Evolutionary conservation across 2,329 filamentous ascomycete species (phyloP).

Genomic region (Stagonosporopsis cucurbitacearum): DNA sequence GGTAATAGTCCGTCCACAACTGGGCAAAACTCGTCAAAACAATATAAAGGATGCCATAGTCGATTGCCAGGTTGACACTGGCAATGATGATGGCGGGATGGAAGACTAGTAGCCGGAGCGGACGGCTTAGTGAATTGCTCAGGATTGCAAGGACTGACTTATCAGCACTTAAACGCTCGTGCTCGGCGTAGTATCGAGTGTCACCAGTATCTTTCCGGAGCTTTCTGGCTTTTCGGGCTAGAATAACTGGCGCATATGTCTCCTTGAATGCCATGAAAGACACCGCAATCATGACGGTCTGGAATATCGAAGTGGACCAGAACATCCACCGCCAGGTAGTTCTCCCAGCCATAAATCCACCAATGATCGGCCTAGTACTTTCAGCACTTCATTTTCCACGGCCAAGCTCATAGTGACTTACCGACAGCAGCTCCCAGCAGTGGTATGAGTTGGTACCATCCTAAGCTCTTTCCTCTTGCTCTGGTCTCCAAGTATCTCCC

Average conservation of each 20-base stretch:
- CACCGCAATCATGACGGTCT: conserved; percentile 38
- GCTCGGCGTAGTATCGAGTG: conserved; percentile 64
- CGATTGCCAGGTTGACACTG: conserved; percentile 33
- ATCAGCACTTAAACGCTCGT: conserved; percentile 31
- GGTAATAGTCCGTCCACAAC: conserved; percentile 34
- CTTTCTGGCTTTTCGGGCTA: conserved; percentile 42
- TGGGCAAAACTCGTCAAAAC: conserved; percentile 38
- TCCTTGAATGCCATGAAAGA: conserved; percentile 49
- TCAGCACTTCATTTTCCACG: background rate
- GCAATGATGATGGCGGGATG: conserved; percentile 60
- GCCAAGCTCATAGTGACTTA: background rate
- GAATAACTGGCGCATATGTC: conserved; percentile 55
- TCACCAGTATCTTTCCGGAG: conserved; percentile 62
- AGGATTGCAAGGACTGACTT: conserved; percentile 49
- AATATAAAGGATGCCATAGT: conserved; percentile 49
- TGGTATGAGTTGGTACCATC: conserved; percentile 26
- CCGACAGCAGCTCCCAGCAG: conserved; percentile 28
- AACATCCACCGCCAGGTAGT: conserved; percentile 42
- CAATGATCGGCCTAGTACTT: conserved; percentile 32
- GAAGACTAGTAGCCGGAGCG: conserved; percentile 61
- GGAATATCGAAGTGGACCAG: conserved; percentile 36
- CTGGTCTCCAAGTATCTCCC: conserved; percentile 34
- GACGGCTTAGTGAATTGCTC: conserved; percentile 54
- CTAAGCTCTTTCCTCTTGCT: conserved; percentile 32
- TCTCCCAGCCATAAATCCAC: conserved; percentile 34